Percentiles rank a stretch among this genome's conserved stretches.
Evolutionary conservation across 2,329 filamentous ascomycete species (phyloP).

Genomic region (Neofusicoccum sp.): DNA sequence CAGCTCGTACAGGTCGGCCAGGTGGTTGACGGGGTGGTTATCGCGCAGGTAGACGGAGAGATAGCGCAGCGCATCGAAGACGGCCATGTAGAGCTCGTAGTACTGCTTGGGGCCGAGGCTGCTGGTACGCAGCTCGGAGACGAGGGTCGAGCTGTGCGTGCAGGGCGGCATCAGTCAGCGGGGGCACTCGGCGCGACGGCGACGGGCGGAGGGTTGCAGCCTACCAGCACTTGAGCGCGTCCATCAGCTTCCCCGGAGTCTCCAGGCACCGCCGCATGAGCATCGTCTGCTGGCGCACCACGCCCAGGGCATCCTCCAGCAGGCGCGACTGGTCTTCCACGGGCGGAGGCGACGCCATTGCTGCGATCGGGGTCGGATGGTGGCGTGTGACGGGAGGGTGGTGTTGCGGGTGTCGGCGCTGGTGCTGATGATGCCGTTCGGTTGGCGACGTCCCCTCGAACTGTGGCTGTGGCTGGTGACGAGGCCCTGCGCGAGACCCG

Average conservation of each 20-base stretch:
- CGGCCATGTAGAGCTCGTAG: constrained; percentile 99
- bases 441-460: constrained; percentile 17
- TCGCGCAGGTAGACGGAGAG: constrained; percentile 95
- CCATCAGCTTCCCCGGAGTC: constrained; percentile 97
- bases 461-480: constrained; percentile 9
- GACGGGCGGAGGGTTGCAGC: background rate
- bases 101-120: constrained; percentile 99
- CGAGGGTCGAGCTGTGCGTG: constrained; percentile 77
- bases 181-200: background rate
- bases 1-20: constrained; percentile 95
- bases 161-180: constrained; percentile 16
- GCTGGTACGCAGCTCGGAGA: constrained; percentile 96
- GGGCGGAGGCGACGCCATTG: constrained; percentile 49
- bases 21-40: constrained; percentile 95
- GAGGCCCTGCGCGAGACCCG: background rate
- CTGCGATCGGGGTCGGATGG: constrained; percentile 53
- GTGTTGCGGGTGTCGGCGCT: constrained; percentile 11
- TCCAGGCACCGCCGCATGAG: constrained; percentile 98
- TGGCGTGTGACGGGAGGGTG: constrained; percentile 16
- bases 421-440: constrained; percentile 14
- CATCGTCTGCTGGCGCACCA: constrained; percentile 94
- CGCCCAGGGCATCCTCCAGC: constrained; percentile 93
- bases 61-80: constrained; percentile 96
- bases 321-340: constrained; percentile 71
- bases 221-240: constrained; percentile 98